phyloP scores from a whole-genome alignment of 306 rosid species.

The Mimosa bimucronata region DNA sequence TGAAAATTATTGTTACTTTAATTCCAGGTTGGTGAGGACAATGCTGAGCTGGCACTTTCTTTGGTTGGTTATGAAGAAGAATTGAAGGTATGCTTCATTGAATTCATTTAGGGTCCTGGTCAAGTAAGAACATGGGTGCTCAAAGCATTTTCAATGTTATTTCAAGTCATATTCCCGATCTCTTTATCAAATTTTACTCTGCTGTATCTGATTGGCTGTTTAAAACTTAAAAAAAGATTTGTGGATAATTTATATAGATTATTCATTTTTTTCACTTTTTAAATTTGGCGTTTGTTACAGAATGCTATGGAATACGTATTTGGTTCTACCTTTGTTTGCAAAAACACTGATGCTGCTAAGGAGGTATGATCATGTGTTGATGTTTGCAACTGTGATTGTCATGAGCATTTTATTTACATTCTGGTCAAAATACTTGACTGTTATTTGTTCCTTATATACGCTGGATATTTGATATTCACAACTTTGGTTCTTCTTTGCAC shows the following conservation, averaged over 20 bases:
- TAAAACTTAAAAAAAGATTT: not conserved
- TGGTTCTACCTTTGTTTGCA: conserved; percentile 97
- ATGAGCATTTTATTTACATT: conserved; percentile 19
- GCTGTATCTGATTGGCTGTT: conserved; percentile 1
- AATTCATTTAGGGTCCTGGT: conserved; percentile 20
- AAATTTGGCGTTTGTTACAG: conserved; percentile 51
- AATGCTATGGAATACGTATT: conserved; percentile 90
- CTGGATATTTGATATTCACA: not conserved
- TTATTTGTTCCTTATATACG: conserved; percentile 21
- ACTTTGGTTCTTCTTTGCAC: conserved; percentile 13
- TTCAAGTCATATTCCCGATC: conserved; percentile 23
- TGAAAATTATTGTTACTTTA: conserved; percentile 25
- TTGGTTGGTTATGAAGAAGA: conserved; percentile 90
- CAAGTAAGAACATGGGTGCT: conserved; percentile 21
- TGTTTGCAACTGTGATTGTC: conserved; percentile 26
- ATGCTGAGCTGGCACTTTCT: conserved; percentile 82
- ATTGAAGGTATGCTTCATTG: conserved; percentile 65
- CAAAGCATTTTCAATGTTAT: conserved; percentile 33
- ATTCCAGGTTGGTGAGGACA: conserved; percentile 90
- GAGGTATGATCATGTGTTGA: conserved; percentile 56
- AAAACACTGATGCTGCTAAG: conserved; percentile 79
- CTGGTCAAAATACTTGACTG: conserved; percentile 22
- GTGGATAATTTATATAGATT: not conserved
- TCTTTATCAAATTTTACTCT: conserved; percentile 14
- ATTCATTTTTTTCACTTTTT: not conserved